A percentile compares a stretch with the other conserved stretches of the same genome.
These are phyloP conservation scores for Podaxis mareebaensis DNA, from an alignment of 768 basidiomycete species.

Conservation along the genomic window DNA sequence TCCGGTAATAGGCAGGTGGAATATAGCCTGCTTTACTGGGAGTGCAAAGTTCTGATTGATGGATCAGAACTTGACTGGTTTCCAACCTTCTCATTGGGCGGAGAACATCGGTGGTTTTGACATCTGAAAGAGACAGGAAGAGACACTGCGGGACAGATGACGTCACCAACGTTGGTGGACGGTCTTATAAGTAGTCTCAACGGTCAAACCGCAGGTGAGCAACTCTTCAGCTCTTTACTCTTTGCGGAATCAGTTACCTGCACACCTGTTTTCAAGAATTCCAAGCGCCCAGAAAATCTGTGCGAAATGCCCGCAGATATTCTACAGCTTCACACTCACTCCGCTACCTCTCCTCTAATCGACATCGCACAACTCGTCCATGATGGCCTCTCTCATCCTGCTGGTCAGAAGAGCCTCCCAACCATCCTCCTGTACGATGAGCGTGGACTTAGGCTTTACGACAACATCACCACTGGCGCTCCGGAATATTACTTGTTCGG, in stretches of 20 bases:
- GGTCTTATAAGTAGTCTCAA: neutral
- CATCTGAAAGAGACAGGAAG: neutral
- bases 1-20: neutral
- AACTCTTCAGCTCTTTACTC: neutral
- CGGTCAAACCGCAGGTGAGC: neutral
- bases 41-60: neutral
- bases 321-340: constrained; percentile 46
- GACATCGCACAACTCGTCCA: constrained; percentile 50
- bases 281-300: neutral
- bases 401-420: constrained; percentile 65
- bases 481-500: constrained; percentile 89
- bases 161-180: constrained; percentile 1
- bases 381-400: constrained; percentile 54
- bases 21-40: neutral
- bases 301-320: constrained; percentile 49
- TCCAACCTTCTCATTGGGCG: neutral
- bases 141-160: neutral
- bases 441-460: constrained; percentile 81
- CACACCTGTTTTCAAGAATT: neutral
- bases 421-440: constrained; percentile 88
- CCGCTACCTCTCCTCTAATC: constrained; percentile 29
- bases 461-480: constrained; percentile 76
- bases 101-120: neutral
- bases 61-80: constrained; percentile 2
- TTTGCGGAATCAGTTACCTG: neutral